phyloP scores from a whole-genome alignment of 2,329 filamentous ascomycete species.

The Claviceps quebecensis region DNA sequence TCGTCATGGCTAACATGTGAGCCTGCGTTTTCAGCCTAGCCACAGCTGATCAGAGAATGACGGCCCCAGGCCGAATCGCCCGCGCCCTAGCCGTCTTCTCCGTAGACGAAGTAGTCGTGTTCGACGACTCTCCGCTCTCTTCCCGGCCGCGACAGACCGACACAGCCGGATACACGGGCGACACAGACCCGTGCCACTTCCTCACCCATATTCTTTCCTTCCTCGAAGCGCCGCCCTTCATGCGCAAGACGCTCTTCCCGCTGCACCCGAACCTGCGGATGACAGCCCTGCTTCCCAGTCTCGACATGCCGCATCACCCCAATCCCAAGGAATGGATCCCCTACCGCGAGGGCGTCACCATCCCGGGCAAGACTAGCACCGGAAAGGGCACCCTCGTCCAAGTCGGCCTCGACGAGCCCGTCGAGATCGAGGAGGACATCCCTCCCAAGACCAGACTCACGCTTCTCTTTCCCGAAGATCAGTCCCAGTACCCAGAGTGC shows the following conservation, averaged over 20 bases:
- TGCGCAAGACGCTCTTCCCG: slow-evolving; percentile 62
- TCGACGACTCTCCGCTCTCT: slow-evolving; percentile 49
- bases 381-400: slow-evolving; percentile 41
- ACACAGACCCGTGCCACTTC: slow-evolving; percentile 65
- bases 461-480: slow-evolving; percentile 40
- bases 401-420: slow-evolving; percentile 39
- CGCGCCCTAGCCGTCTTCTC: slow-evolving; percentile 72
- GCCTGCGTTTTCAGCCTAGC: slow-evolving; percentile 36
- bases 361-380: slow-evolving; percentile 29
- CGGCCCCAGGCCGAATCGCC: slow-evolving; percentile 60
- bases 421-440: slow-evolving; percentile 45
- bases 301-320: slow-evolving; percentile 79
- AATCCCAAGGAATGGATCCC: slow-evolving; percentile 62
- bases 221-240: slow-evolving; percentile 71
- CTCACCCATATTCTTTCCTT: slow-evolving; percentile 66
- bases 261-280: slow-evolving; percentile 64
- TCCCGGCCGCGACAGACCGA: slow-evolving; percentile 33
- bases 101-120: slow-evolving; percentile 73
- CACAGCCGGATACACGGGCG: slow-evolving; percentile 47
- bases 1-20: not conserved
- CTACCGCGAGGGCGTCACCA: slow-evolving; percentile 65
- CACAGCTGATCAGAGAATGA: slow-evolving; percentile 62
- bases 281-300: slow-evolving; percentile 58
- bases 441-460: slow-evolving; percentile 62
- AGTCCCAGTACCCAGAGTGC: slow-evolving; percentile 35